Conservation (phyloP, 805 yeast species). For the Saccharomyces paradoxus region DNA sequence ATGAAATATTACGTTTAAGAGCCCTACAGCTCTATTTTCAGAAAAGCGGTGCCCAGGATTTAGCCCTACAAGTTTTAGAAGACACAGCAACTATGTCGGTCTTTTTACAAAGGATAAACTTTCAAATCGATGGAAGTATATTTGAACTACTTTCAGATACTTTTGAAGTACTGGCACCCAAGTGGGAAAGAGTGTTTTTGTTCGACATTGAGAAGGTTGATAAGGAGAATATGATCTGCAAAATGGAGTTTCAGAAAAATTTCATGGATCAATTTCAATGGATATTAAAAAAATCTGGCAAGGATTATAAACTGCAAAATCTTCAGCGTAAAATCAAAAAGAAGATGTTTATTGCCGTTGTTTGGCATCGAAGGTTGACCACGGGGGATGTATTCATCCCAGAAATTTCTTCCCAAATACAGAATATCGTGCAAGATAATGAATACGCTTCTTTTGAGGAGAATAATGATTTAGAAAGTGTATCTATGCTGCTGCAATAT, state of each 20-base stretch:
- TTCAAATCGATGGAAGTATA: neutral
- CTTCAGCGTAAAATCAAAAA: neutral
- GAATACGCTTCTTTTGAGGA: neutral
- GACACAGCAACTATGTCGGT: neutral
- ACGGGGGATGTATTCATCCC: neutral
- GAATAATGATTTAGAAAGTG: conserved; percentile 1
- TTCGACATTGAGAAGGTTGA: conserved; percentile 1
- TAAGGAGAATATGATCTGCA: neutral
- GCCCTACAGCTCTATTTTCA: neutral
- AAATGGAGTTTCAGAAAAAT: neutral
- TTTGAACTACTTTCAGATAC: neutral
- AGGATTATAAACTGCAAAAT: neutral
- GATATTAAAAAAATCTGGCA: neutral
- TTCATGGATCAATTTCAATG: neutral
- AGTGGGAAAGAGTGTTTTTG: neutral
- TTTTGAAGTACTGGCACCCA: neutral
- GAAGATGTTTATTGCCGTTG: neutral
- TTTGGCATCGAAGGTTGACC: conserved; percentile 6
- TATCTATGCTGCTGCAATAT: conserved; percentile 9
- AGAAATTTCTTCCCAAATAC: neutral
- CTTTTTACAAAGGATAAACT: neutral
- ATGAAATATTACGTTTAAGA: neutral
- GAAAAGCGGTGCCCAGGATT: neutral
- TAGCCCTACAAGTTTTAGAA: neutral
- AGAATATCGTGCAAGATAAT: neutral